Conservation (phyloP, 208 protist species). For the Wallacemonas sp. region DNA sequence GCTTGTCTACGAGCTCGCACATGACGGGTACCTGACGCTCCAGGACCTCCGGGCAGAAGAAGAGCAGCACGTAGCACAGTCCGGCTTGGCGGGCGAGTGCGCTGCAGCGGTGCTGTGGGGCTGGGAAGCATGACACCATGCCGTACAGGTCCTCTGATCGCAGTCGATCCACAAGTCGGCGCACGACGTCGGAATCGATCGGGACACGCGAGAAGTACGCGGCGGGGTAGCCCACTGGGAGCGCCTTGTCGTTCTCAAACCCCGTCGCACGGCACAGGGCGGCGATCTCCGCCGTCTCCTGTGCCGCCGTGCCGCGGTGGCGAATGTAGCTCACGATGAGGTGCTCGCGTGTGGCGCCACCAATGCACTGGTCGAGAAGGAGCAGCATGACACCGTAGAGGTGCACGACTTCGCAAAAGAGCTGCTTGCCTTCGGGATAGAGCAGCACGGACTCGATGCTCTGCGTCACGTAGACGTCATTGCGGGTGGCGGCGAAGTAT, state of each 20-base stretch:
- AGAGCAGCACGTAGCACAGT: conserved; percentile 97
- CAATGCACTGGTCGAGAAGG: conserved; percentile 93
- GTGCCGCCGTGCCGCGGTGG: conserved; percentile 92
- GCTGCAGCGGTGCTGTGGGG: conserved; percentile 94
- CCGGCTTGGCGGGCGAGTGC: conserved; percentile 93
- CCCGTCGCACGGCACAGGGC: conserved; percentile 94
- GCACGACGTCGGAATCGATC: conserved; percentile 67
- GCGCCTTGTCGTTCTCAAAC: conserved; percentile 33
- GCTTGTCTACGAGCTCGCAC: conserved; percentile 98
- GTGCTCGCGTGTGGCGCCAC: conserved; percentile 93
- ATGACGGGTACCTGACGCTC: conserved; percentile 90
- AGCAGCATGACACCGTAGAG: conserved; percentile 97
- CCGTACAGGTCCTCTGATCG: conserved; percentile 97
- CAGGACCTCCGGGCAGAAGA: conserved; percentile 95
- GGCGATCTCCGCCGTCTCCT: conserved; percentile 94
- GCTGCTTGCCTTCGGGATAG: conserved; percentile 95
- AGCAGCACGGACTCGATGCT: conserved; percentile 93
- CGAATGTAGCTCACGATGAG: conserved; percentile 97
- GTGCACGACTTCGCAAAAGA: conserved; percentile 93
- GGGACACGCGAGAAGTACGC: conserved; percentile 91
- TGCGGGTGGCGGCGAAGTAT: conserved; percentile 91
- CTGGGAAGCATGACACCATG: conserved; percentile 88
- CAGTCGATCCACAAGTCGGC: conserved; percentile 92
- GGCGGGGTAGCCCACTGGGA: conserved; percentile 88
- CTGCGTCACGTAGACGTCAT: conserved; percentile 89